A percentile compares a stretch with the other conserved stretches of the same genome.
Conservation (phyloP, 2,329 filamentous ascomycete species). For the Lasiodiplodia sp. region DNA sequence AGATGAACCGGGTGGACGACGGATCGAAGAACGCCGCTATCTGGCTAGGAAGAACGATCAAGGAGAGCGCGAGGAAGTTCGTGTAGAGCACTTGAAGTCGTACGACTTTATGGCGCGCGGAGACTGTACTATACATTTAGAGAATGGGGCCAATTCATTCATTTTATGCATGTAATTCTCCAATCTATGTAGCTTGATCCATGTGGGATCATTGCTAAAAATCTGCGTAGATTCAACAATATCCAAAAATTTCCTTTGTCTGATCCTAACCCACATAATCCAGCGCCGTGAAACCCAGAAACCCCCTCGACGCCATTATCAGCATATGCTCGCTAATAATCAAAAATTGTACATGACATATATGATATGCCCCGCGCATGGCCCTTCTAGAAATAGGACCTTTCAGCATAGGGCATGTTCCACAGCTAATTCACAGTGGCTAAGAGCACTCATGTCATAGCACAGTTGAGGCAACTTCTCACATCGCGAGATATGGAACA, state of each 20-base stretch:
- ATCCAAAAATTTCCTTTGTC: not conserved
- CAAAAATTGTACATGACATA: not conserved
- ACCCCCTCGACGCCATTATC: not conserved
- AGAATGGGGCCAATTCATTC: not conserved
- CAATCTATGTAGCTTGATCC: not conserved
- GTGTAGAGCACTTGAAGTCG: not conserved
- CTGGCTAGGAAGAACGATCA: constrained; percentile 22
- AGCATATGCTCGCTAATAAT: not conserved
- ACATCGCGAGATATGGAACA: constrained; percentile 50
- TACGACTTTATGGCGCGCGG: not conserved
- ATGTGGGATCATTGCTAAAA: not conserved
- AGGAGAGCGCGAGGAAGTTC: constrained; percentile 17
- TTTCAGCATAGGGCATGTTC: not conserved
- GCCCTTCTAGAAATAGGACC: too few relatives aligned
- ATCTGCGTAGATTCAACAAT: not conserved
- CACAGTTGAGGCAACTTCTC: constrained; percentile 53
- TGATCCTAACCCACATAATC: not conserved
- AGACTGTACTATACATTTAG: constrained; percentile 7
- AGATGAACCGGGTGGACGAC: constrained; percentile 5
- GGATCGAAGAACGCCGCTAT: constrained; percentile 11
- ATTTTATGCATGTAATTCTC: not conserved
- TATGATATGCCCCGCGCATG: not conserved
- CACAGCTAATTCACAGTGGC: not conserved
- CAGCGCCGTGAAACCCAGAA: not conserved
- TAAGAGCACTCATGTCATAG: constrained; percentile 33